Base-by-base conservation (phyloP, 148 eudicot genomes). In the Chenopodium album region DNA sequence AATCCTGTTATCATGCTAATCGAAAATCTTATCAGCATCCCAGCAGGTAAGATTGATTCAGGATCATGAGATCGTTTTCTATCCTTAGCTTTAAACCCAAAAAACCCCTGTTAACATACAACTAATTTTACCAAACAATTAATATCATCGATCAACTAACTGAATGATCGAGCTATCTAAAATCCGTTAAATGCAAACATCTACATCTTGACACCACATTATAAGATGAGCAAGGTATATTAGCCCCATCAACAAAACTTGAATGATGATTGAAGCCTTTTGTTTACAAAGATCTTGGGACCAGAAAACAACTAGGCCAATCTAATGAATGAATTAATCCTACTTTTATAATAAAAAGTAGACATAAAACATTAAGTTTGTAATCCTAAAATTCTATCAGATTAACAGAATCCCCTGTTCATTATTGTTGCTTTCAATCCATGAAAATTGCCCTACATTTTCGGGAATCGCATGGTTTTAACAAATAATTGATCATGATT, bases 401-500 rank as follows among this genome's bases (percentile, higher is more conserved):
- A 34, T 70, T 82, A 60, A 3, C 44, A 41, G 63, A 60, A 77
- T 54, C 44, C 26, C 22, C 56, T 14, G 22, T 78, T 65, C 65
- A 78, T 72, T 48, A 44, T 46, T 48, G 54, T 46, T 74, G 26
- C n/a, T 66, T 29, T n/a, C 23, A 78, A 20, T 44, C 8, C 29
- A 54, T 23, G 62, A 74, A 68, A 9, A 31, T 48, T 80, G 83
- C 73, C 68, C 80, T 19, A 19, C 17, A 37, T 72, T 73, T 28
- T 19, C 76, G 5, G 29, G 60, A 60, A 60, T 73, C 60, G 77
- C 82, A 73, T 80, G 77, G 71, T 2, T 73, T 37, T 3, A 14
- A 63, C 29, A 28, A 22, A 66, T 78, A 29, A 72, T 83, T 74
- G 44, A 68, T 69, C 73, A 73, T 83, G 69, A 79, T 67, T 68